phyloP scores from a whole-genome alignment of 208 protist genomes.

The Endotrypanum monterogeii region DNA sequence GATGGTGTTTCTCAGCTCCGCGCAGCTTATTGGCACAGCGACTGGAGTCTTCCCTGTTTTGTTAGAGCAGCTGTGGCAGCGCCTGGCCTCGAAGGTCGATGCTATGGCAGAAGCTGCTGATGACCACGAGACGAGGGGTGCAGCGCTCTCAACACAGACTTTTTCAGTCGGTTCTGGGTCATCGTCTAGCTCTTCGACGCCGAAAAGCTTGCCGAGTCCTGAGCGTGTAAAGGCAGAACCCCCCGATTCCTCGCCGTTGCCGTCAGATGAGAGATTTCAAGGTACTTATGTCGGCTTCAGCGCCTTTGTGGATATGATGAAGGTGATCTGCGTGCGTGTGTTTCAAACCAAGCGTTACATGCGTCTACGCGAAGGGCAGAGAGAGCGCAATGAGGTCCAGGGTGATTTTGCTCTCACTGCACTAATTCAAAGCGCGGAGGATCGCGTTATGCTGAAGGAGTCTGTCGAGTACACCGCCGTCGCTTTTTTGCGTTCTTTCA shows the following conservation, averaged over 20 bases:
- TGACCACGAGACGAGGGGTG: not conserved
- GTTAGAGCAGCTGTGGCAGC: constrained; percentile 72
- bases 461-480: constrained; percentile 67
- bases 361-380: constrained; percentile 30
- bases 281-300: constrained; percentile 58
- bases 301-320: constrained; percentile 87
- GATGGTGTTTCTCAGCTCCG: constrained; percentile 57
- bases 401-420: constrained; percentile 26
- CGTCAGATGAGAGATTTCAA: not conserved
- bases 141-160: not conserved
- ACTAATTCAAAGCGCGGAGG: constrained; percentile 72
- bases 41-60: constrained; percentile 76
- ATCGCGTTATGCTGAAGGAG: constrained; percentile 57
- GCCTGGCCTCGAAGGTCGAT: constrained; percentile 7
- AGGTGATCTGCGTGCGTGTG: constrained; percentile 80
- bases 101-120: not conserved
- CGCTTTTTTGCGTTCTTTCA: constrained; percentile 63
- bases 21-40: constrained; percentile 54
- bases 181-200: not conserved
- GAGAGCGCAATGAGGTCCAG: constrained; percentile 15
- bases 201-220: not conserved
- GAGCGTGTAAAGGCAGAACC: too few relatives aligned
- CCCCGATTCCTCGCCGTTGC: not conserved
- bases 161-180: not conserved
- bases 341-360: constrained; percentile 61